phyloP scores from a whole-genome alignment of 108 stramenopile genomes.

The Thalassiosira profunda region DNA sequence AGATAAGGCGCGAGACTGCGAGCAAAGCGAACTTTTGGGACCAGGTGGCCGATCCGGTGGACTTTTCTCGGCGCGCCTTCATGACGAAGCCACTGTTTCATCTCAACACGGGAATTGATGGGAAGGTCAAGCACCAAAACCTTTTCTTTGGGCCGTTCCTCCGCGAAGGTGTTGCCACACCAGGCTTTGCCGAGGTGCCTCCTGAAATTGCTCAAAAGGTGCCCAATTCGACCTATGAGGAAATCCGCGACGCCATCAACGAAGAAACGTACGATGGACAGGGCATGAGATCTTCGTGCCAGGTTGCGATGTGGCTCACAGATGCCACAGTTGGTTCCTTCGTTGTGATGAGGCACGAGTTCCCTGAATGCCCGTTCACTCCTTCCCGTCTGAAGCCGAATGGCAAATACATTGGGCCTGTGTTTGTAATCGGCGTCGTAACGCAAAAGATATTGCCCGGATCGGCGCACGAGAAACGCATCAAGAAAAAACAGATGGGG shows the following conservation, averaged over 20 bases:
- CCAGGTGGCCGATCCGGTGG: background rate
- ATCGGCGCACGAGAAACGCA: constrained; percentile 1
- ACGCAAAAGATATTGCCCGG: constrained; percentile 5
- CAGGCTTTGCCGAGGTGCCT: constrained; percentile 1
- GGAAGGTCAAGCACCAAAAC: constrained; percentile 4
- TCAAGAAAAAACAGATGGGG: background rate
- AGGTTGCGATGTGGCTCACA: constrained; percentile 4
- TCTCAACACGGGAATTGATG: constrained; percentile 7
- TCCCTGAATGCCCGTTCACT: constrained; percentile 2
- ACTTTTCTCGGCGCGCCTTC: constrained; percentile 2
- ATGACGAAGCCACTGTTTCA: constrained; percentile 10
- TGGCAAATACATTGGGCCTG: constrained; percentile 6
- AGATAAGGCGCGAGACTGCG: too few relatives aligned
- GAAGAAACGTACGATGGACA: background rate
- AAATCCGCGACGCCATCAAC: background rate
- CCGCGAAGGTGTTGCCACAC: constrained; percentile 6
- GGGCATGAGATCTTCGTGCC: too few relatives aligned
- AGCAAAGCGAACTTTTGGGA: too few relatives aligned
- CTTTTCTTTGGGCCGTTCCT: background rate
- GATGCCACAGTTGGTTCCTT: constrained; percentile 12
- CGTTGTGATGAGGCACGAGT: constrained; percentile 8
- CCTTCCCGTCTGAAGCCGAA: background rate
- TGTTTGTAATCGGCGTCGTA: constrained; percentile 3
- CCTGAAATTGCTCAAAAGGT: background rate
- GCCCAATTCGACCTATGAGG: background rate